Conservation (phyloP, 2,329 filamentous ascomycete species). For the Kalmusia sp. region DNA sequence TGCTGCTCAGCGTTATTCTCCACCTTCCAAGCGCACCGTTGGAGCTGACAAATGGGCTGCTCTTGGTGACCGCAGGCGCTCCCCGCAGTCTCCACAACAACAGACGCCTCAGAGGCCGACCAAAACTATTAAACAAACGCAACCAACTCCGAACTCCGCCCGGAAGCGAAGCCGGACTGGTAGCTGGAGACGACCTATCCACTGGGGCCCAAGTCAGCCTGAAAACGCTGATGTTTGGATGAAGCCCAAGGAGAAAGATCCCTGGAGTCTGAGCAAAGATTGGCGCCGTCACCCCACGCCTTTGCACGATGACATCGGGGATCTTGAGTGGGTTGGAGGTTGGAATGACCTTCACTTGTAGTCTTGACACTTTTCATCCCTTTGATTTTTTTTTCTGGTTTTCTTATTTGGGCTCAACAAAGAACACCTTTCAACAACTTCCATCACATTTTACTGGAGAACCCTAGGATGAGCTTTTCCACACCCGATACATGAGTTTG, state of each 20-base stretch:
- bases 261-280: slow-evolving; percentile 56
- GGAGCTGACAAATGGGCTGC: slow-evolving; percentile 92
- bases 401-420: slow-evolving; percentile 22
- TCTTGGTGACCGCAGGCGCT: slow-evolving; percentile 83
- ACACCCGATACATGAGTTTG: slow-evolving; percentile 32
- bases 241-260: slow-evolving; percentile 41
- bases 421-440: slow-evolving; percentile 28
- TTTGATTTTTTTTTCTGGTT: slow-evolving; percentile 32
- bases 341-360: slow-evolving; percentile 76
- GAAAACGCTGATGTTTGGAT: slow-evolving; percentile 44
- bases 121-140: slow-evolving; percentile 33
- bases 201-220: slow-evolving; percentile 45
- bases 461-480: slow-evolving; percentile 11
- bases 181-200: slow-evolving; percentile 46
- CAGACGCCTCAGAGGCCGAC: slow-evolving; percentile 51
- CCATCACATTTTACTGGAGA: slow-evolving; percentile 15
- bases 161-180: slow-evolving; percentile 49
- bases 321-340: slow-evolving; percentile 94
- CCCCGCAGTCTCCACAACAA: slow-evolving; percentile 59
- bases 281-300: slow-evolving; percentile 55
- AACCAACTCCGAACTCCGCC: slow-evolving; percentile 41
- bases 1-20: slow-evolving; percentile 63
- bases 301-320: slow-evolving; percentile 69
- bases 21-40: slow-evolving; percentile 68
- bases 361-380: slow-evolving; percentile 52